phyloP scores from a whole-genome alignment of 2,329 filamentous ascomycete species.

The Colletotrichum sp. region DNA sequence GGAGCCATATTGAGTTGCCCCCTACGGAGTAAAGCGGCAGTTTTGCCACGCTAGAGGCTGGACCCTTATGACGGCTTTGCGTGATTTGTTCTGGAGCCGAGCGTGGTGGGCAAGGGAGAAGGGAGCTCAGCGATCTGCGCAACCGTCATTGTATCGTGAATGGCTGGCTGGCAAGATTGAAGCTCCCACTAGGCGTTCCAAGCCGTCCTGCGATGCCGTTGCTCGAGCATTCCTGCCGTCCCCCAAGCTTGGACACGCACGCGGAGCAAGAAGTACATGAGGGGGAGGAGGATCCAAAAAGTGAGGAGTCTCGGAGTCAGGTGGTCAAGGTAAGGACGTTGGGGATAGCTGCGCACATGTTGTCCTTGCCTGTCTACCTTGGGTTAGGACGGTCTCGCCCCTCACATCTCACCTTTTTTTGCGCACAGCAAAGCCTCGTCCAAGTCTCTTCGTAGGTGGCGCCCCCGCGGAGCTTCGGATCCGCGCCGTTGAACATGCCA shows the following conservation, averaged over 20 bases:
- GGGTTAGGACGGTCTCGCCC: neutral
- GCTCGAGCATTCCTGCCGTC: neutral
- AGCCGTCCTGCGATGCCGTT: neutral
- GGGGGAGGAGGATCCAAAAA: neutral
- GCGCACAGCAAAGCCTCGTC: neutral
- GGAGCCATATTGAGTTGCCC: neutral
- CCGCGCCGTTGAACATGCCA: constrained; percentile 4
- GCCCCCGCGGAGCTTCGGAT: neutral
- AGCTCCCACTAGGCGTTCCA: neutral
- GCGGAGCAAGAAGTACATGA: neutral
- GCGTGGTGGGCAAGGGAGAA: constrained; percentile 1
- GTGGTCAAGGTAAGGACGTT: neutral
- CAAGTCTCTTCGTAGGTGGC: neutral
- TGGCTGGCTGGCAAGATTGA: neutral
- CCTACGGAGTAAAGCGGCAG: neutral
- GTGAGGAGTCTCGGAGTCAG: neutral
- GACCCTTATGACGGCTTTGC: neutral
- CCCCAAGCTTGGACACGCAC: neutral
- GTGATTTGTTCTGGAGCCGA: neutral
- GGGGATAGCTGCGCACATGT: neutral
- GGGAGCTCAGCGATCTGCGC: neutral
- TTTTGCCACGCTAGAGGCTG: neutral
- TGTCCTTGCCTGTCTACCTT: neutral
- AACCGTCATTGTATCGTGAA: neutral
- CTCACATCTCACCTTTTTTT: neutral